Evolutionary conservation across 2,329 filamentous ascomycete genomes (phyloP).

Genomic region (Aspergillus quadrilineatus): DNA sequence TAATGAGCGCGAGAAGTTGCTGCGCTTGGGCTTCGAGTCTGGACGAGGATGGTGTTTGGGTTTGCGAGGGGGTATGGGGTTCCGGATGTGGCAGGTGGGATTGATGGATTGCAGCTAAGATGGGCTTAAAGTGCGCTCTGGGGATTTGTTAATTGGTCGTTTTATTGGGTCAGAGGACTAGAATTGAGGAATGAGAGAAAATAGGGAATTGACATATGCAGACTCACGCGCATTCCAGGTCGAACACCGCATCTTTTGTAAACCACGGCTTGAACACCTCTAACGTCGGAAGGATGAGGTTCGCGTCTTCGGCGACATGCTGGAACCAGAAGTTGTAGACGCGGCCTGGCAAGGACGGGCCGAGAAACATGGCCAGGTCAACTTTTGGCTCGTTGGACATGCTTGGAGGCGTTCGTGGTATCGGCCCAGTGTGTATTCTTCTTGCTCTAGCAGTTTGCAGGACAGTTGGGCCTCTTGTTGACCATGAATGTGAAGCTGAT

Average conservation of each 20-base stretch:
- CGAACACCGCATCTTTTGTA: conserved; percentile 1
- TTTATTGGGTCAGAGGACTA: not conserved
- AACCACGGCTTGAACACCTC: conserved; percentile 8
- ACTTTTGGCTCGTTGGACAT: conserved; percentile 7
- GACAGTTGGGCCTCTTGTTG: not conserved
- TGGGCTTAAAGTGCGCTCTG: conserved; percentile 6
- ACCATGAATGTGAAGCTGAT: not conserved
- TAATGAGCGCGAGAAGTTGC: not conserved
- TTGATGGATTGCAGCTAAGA: conserved; percentile 3
- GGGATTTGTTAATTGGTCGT: not conserved
- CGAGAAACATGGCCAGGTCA: not conserved
- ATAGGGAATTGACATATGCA: not conserved
- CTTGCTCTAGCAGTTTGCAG: not conserved
- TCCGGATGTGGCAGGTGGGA: not conserved
- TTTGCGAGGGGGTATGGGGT: not conserved
- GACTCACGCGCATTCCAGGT: conserved; percentile 10
- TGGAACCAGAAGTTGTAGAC: conserved; percentile 12
- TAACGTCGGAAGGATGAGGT: not conserved
- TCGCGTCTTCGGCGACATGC: conserved; percentile 3
- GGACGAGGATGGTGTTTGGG: not conserved
- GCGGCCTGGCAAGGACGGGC: not conserved
- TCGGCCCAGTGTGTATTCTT: not conserved
- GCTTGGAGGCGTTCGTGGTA: not conserved
- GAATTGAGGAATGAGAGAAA: not conserved
- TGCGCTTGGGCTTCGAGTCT: not conserved